Evolutionary conservation across 2,329 filamentous ascomycete species (phyloP), one percentile per base, ranked within the genome.

Genomic region (Fusarium irregulare): DNA sequence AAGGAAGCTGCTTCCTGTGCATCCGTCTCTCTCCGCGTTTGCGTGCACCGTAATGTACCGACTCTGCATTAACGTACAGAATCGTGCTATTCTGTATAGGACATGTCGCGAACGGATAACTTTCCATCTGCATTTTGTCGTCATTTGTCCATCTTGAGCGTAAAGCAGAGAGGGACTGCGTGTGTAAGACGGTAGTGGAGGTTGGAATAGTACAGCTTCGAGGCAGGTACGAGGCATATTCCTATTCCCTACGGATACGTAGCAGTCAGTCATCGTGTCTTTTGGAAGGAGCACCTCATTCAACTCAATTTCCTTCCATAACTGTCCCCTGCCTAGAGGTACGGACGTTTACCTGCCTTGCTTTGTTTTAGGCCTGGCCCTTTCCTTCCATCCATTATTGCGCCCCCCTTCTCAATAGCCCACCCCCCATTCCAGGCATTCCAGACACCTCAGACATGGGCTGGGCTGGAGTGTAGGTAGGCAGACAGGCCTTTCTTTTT

Each of bases 361-460:
- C 60, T 61, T 68, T 60, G 50, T 66, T 64, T 61, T 54, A 66
- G 63, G 48, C 61, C 63, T 66, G 63, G 63, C 62, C 62, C 55
- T 68, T 64, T 65, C 64, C 51, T 68, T 64, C 67, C 67, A 61
- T 60, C 67, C 70, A 61, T 60, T 61, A 56, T 68, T 68, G 54
- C 59, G 58, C 59, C 60, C 63, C 60, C 61, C 56, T 45, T 56
- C 57, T 54, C 57, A 61, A 28, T 66, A 14, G 27, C 55, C 55
- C 70, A 59, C 59, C 64, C 66, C 70, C 72, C 70, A 72, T 75
- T 75, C 68, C 66, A 72, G 57, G 62, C 68, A 58, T 75, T 75
- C 68, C 66, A 72, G 57, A 64, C 68, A 58, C 50, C 46, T 63
- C 60, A 63, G 60, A 63, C 60, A 63, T 53, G 49, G 49, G 58